These are phyloP conservation scores for Daedaleopsis nitida DNA, from an alignment of 768 basidiomycete species.

Conservation along the genomic window DNA sequence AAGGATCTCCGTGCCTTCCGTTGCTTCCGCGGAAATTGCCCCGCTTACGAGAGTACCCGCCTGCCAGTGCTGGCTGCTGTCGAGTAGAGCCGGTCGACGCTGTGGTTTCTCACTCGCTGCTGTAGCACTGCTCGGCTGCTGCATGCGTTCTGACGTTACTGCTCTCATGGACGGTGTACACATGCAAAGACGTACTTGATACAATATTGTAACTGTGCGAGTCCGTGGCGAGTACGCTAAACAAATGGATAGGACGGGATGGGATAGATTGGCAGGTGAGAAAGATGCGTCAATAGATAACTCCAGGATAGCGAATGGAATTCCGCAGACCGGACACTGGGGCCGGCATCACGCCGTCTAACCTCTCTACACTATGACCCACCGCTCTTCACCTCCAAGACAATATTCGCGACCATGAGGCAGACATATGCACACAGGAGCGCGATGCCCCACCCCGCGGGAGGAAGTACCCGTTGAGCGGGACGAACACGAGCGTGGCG, in stretches of 20 bases:
- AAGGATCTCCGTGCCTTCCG: not conserved
- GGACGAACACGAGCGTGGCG: conserved; percentile 80
- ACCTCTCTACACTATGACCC: not conserved
- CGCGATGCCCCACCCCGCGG: conserved; percentile 80
- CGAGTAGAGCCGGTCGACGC: too few species aligned
- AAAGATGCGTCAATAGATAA: too few species aligned
- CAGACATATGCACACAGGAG: conserved; percentile 72
- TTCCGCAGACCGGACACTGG: not conserved
- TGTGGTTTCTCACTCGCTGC: too few species aligned
- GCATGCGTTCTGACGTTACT: too few species aligned
- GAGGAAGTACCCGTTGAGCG: conserved; percentile 80
- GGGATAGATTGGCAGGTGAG: too few species aligned
- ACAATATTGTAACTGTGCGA: too few species aligned
- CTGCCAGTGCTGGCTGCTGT: too few species aligned
- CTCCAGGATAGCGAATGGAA: not conserved
- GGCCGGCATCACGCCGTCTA: not conserved
- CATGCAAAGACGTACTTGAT: too few species aligned
- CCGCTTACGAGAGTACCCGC: not conserved
- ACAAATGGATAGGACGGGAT: too few species aligned
- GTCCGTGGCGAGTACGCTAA: too few species aligned
- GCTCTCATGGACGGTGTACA: too few species aligned
- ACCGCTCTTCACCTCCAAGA: conserved; percentile 61
- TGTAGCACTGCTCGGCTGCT: too few species aligned
- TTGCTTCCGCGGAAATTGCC: not conserved
- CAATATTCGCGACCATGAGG: conserved; percentile 78